These are phyloP conservation scores for Jamesozyma lodderae DNA, from an alignment of 805 yeast genomes.

Conservation along the genomic window DNA sequence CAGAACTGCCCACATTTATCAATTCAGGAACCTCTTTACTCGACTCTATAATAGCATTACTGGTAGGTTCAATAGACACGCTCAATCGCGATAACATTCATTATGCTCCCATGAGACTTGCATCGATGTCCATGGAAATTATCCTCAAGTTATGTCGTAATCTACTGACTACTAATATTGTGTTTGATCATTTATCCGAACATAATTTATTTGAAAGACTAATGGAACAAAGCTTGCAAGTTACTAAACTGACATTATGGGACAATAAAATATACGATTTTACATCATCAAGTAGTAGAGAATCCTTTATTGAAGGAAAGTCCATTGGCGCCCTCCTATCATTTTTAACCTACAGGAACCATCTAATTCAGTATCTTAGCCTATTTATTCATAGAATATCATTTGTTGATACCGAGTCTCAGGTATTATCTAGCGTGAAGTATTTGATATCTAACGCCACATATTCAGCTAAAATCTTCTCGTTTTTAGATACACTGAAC, in stretches of 20 bases:
- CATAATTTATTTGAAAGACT: conserved; percentile 43
- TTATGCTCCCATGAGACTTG: conserved; percentile 49
- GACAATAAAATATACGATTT: conserved; percentile 34
- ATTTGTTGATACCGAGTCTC: conserved; percentile 45
- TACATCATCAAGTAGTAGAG: conserved; percentile 31
- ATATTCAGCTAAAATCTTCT: conserved; percentile 59
- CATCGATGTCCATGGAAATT: conserved; percentile 51
- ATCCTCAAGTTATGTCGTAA: conserved; percentile 53
- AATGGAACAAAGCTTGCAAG: conserved; percentile 44
- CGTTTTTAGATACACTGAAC: conserved; percentile 63
- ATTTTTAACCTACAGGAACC: conserved; percentile 53
- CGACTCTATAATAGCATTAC: conserved; percentile 40
- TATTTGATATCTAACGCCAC: conserved; percentile 43
- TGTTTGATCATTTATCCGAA: conserved; percentile 46
- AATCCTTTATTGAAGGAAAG: conserved; percentile 22
- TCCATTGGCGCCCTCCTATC: conserved; percentile 47
- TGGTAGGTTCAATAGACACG: conserved; percentile 40
- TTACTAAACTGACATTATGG: conserved; percentile 52
- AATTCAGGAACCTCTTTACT: conserved; percentile 48
- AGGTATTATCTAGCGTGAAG: conserved; percentile 37
- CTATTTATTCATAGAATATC: conserved; percentile 55
- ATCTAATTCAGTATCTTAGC: conserved; percentile 55
- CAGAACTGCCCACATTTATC: conserved; percentile 41
- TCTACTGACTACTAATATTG: conserved; percentile 41
- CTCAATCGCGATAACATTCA: conserved; percentile 36